Base-by-base conservation (phyloP, 1,139 yeast genomes). In the Pneumocystis wakefieldiae region DNA sequence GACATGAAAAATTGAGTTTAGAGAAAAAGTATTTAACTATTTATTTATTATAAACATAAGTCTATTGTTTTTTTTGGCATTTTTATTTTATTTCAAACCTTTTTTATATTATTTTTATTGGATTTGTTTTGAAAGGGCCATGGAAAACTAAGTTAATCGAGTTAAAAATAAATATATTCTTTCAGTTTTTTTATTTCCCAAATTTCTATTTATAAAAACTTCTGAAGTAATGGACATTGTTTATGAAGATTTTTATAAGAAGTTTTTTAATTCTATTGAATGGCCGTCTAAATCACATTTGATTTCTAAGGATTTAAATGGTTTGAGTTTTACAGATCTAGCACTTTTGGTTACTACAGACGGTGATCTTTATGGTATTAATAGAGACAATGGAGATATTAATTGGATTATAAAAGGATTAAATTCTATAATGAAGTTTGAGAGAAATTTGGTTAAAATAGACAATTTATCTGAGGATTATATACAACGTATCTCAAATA, bases 291-390 rank as follows among this genome's bases (percentile, higher is more conserved):
- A 48, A 48, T 24, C 55, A 48, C 32, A 24, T 48, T 24, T 3
- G 24, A 10, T 24, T 24, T 48, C 60, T 14, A 60, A 62, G 14
- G 28, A 59, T 57, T 61, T 84, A 28, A 74, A 74, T 24, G 85
- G 84, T 66, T 85, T 85, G 78, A 73, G 76, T 42, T 76, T 89
- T 35, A 78, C 86, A 0, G 83, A 85, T 68, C 71, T 86, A 35
- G 73, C 90, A 1, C 74, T 91, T 19, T 83, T 88, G 0, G 84
- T 95, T 36, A 95, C 92, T 69, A 81, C 91, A 1, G 97, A 92
- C 70, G 98, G 98, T 0, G 84, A 87, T 37, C 73, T 92, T 24
- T 94, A 89, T 72, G 96, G 94, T 0, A 74, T 92, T 15, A 85
- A 86, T 68, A 77, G 98, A 66, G 78, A 81, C 64, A 83, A 87